A percentile compares a stretch with the other conserved stretches of the same genome.
Evolutionary conservation across 352 stramenopile species (phyloP).

Genomic region (Globisporangium lucens): DNA sequence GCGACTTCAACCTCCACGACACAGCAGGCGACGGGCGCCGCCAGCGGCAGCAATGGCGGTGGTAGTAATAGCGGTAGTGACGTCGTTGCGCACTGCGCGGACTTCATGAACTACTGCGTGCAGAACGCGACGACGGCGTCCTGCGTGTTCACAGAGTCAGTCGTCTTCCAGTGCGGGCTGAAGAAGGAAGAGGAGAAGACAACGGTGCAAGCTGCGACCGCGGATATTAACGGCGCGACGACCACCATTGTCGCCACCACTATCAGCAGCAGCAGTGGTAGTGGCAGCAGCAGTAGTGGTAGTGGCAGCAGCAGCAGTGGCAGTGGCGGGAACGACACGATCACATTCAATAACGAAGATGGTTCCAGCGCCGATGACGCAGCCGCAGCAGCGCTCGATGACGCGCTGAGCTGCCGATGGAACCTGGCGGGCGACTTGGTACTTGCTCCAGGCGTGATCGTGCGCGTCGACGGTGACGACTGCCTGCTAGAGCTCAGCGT

Average conservation of each 20-base stretch:
- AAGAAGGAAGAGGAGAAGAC: not conserved
- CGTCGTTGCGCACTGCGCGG: conserved; percentile 35
- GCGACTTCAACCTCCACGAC: not conserved
- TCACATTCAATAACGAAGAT: not conserved
- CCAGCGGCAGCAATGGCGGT: not conserved
- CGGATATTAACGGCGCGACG: not conserved
- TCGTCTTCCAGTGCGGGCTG: conserved; percentile 43
- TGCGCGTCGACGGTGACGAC: conserved; percentile 47
- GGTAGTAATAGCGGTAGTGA: not conserved
- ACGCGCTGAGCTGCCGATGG: conserved; percentile 46
- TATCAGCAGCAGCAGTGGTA: not conserved
- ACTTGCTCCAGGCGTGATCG: conserved; percentile 31
- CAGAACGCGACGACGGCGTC: conserved; percentile 51
- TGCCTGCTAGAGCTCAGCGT: conserved; percentile 51
- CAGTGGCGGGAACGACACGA: conserved; percentile 5
- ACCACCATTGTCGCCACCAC: not conserved
- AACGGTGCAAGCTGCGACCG: not conserved
- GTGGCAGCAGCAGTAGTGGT: conserved; percentile 5
- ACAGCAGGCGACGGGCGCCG: not conserved
- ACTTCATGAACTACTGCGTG: conserved; percentile 39
- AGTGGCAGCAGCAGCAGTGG: not conserved
- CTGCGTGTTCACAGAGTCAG: conserved; percentile 43
- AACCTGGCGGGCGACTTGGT: conserved; percentile 55
- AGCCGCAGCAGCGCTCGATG: conserved; percentile 15
- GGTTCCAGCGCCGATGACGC: not conserved